Evolutionary conservation across 148 eudicot genomes (phyloP).

Genomic region (Rhododendron ferrugineum): DNA sequence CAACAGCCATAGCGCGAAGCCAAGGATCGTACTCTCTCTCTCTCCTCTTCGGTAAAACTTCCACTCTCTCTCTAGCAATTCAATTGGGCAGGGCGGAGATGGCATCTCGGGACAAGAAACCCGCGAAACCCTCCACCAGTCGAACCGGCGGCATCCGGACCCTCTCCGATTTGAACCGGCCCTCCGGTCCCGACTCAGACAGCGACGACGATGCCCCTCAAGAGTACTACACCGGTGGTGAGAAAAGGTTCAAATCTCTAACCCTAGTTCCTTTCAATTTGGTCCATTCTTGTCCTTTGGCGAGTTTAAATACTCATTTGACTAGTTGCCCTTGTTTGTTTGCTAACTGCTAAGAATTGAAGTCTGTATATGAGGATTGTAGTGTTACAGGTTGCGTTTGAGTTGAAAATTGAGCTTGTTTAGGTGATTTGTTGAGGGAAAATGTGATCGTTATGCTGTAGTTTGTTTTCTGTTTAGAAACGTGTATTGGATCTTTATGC

Average conservation of each 20-base stretch:
- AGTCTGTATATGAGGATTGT: background rate
- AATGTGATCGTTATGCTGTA: background rate
- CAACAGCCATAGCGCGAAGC: background rate
- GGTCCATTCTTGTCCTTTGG: background rate
- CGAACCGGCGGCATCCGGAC: constrained; percentile 73
- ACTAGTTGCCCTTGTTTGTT: background rate
- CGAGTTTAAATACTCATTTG: background rate
- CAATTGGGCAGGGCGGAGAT: constrained; percentile 12
- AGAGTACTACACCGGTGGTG: constrained; percentile 87
- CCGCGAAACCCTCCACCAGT: constrained; percentile 51
- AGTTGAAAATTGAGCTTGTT: background rate
- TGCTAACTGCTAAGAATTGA: background rate
- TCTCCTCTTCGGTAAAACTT: background rate
- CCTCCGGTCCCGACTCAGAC: constrained; percentile 64
- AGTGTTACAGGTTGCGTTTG: background rate
- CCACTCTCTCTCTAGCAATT: constrained; percentile 1
- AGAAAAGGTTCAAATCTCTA: constrained; percentile 53
- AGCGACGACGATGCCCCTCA: constrained; percentile 77
- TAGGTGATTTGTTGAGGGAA: background rate
- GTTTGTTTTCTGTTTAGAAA: too few relatives aligned
- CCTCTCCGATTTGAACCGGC: constrained; percentile 85
- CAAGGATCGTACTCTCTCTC: constrained; percentile 9
- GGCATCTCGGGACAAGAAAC: constrained; percentile 87
- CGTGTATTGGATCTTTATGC: background rate
- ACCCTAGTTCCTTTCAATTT: background rate